These are phyloP conservation scores for Plasmodiophora brassicae DNA, from an alignment of 208 protist genomes.

Conservation along the genomic window DNA sequence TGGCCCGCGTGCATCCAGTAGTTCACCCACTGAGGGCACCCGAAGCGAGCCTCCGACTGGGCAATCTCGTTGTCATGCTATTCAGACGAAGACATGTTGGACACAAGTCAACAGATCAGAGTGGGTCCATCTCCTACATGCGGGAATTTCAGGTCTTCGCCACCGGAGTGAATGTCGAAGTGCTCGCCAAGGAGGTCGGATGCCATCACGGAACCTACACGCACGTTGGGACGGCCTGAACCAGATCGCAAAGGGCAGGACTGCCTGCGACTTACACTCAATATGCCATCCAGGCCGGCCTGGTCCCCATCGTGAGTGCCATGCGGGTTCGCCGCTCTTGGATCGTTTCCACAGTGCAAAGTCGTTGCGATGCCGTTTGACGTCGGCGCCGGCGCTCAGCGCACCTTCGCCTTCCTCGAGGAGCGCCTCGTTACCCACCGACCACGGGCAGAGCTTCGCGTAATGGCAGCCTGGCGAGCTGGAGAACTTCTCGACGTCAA, in stretches of 20 bases:
- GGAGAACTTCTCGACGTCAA: conserved; percentile 55
- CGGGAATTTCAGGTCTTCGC: conserved; percentile 70
- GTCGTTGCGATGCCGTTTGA: conserved; percentile 56
- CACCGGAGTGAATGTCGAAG: conserved; percentile 68
- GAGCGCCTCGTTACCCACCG: conserved; percentile 31
- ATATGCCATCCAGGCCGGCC: conserved; percentile 77
- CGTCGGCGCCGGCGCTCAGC: background rate
- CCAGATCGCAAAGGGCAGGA: background rate
- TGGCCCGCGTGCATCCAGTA: conserved; percentile 63
- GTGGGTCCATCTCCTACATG: conserved; percentile 47
- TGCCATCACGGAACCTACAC: conserved; percentile 51
- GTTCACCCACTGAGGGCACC: conserved; percentile 52
- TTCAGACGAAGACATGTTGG: too few relatives aligned
- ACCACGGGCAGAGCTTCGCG: conserved; percentile 48
- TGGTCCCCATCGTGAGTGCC: conserved; percentile 60
- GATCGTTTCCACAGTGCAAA: conserved; percentile 71
- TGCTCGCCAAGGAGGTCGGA: conserved; percentile 51
- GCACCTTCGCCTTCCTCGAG: conserved; percentile 47
- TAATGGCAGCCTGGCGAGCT: conserved; percentile 27
- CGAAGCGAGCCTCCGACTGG: conserved; percentile 55
- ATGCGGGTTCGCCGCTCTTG: conserved; percentile 62
- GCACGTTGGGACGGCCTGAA: background rate
- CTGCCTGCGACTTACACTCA: conserved; percentile 55
- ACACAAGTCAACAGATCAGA: background rate
- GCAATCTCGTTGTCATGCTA: conserved; percentile 74